Evolutionary conservation across 495 filamentous ascomycete genomes (phyloP).

Genomic region (Penicillium cataractarum): DNA sequence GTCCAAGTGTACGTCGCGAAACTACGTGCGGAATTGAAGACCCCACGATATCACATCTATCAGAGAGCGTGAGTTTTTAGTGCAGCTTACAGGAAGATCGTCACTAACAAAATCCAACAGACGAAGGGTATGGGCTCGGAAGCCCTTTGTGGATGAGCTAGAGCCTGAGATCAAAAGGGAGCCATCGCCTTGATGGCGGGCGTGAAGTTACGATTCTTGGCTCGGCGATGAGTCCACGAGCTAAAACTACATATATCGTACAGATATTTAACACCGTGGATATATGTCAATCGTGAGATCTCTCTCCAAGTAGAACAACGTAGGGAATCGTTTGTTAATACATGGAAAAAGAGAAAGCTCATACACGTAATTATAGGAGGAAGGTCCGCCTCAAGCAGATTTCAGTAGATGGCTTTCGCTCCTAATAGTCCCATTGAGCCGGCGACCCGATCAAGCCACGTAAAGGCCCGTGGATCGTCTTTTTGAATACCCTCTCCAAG

Average conservation of each 20-base stretch:
- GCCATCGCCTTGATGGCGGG: neutral
- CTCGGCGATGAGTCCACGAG: neutral
- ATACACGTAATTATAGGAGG: neutral
- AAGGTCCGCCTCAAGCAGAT: neutral
- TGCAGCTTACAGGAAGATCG: neutral
- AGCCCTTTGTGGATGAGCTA: conserved; percentile 10
- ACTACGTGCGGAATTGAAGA: conserved; percentile 11
- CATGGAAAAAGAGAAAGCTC: neutral
- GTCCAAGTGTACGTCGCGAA: conserved; percentile 20
- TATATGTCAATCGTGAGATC: neutral
- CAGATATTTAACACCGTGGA: neutral
- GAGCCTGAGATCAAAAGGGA: neutral
- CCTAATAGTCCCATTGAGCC: conserved; percentile 14
- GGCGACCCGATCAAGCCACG: conserved; percentile 13
- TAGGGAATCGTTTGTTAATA: neutral
- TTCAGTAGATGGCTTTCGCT: conserved; percentile 6
- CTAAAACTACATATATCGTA: neutral
- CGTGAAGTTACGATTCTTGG: neutral
- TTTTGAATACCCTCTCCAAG: conserved; percentile 6
- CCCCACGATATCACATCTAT: conserved; percentile 16
- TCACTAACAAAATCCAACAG: conserved; percentile 4
- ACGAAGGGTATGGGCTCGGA: conserved; percentile 16
- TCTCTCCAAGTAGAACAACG: neutral
- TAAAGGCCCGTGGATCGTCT: conserved; percentile 7
- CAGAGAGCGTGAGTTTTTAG: conserved; percentile 18